Base-by-base conservation (phyloP, 208 protist genomes). In the Acanthamoeba castellanii region DNA sequence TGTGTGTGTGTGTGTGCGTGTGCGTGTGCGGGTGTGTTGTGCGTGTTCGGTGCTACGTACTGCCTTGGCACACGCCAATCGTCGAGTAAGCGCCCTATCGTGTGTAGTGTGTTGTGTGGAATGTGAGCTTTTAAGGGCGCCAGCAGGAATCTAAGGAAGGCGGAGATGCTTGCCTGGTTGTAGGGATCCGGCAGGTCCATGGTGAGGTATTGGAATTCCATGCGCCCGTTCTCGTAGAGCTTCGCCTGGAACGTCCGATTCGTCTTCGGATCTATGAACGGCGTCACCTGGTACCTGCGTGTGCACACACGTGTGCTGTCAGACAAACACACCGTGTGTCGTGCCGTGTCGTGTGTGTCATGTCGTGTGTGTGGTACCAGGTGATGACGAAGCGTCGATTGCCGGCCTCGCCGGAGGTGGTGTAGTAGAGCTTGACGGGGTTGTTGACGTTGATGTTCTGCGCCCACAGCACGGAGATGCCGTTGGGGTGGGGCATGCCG, bases 191-290 rank as follows among this genome's bases (percentile, higher is more conserved):
- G 78, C 27, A 87, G 47, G 50, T 52, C 34, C 78, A 87, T 87
- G 78, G 78, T 32, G 78, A 87, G 78, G 78, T 87, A 87, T 22
- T 87, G 78, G 78, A 87, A 87, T 25, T 87, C 78, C 78, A 87
- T 87, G 0, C n/a, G 78, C 7, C 78, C 78, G 78, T 52, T 59
- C 45, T 87, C 78, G 45, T 87, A 87, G 5, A 87, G 45, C 30
- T 87, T 87, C 2, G 78, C 78, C 50, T 87, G 78, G 47, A 87
- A 87, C 47, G 78, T 87, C 9, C 78, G 37, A 30, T 87, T 87
- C 42, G 47, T 87, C 78, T 52, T 87, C 11, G 78, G 78, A 25
- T 87, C 78, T 20, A 87, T 34, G n/a, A 87, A 87, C 25, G 78
- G 78, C 11, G 78, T 61, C 78, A 87, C 78, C 16, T 87, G 78